Evolutionary conservation across 176 grass and related monocot species (phyloP).

Genomic region (Eleusine indica): DNA sequence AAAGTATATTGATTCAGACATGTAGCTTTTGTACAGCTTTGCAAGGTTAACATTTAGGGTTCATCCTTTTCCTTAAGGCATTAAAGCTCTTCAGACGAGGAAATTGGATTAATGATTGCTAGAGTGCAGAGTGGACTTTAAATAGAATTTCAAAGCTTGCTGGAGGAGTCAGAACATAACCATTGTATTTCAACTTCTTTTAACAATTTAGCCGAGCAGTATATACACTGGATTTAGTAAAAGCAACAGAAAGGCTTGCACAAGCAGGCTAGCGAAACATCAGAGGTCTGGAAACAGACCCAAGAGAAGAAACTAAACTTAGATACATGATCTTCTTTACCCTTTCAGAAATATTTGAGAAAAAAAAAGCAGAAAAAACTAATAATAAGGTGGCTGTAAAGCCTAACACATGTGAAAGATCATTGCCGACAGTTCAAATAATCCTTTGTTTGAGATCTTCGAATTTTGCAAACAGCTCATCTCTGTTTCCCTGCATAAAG

Average conservation of each 20-base stretch:
- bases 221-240: constrained; percentile 21
- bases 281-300: constrained; percentile 10
- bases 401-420: constrained; percentile 38
- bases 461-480: constrained; percentile 54
- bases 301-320: constrained; percentile 12
- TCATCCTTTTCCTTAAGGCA: neutral
- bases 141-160: neutral
- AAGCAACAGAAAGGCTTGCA: constrained; percentile 13
- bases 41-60: neutral
- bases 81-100: neutral
- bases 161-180: neutral
- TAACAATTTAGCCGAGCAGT: neutral
- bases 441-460: constrained; percentile 55
- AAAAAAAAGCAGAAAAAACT: constrained; percentile 26
- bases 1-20: neutral
- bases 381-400: constrained; percentile 40
- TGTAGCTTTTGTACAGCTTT: neutral
- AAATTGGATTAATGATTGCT: neutral
- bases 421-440: constrained; percentile 33
- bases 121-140: neutral
- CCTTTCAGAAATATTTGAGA: constrained; percentile 30
- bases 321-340: constrained; percentile 31
- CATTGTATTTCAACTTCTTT: neutral
- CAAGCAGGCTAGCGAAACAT: constrained; percentile 24
- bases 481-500: constrained; percentile 64